Base-by-base conservation (phyloP, 2,329 filamentous ascomycete genomes). In the Aspergillus intermedius region DNA sequence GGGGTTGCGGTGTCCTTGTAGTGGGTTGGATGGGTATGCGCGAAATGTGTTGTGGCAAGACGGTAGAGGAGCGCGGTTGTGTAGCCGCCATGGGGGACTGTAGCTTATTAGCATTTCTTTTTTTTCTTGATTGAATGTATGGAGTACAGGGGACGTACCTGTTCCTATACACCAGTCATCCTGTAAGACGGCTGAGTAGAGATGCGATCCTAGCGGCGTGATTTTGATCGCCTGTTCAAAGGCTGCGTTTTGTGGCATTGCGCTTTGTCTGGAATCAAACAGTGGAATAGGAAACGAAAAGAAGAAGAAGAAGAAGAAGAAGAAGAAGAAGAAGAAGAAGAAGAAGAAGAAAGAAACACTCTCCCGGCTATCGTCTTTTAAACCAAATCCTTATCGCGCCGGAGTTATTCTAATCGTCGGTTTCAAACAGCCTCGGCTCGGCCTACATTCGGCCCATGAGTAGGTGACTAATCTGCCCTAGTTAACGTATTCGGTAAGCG, bases 31-130 rank as follows among this genome's bases (percentile, higher is more conserved):
- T 74, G 68, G 17, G 84, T 77, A 5, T 81, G 78, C 5, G 74
- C 65, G 69, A 84, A 84, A 65, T 87, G 83, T 2, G 70, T 74
- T 8, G 70, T 67, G 21, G 80, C 80, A 15, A 82, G 79, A 47
- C 76, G 74, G 52, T 85, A 74, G 52, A 88, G 76, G 44, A 78
- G 74, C 0, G 81, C 76, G 8, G 83, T 83, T 13, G 86, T 79
- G 58, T 84, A 86, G 49, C 85, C 85, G 46, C 85, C 85, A 64
- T 88, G 83, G 5, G 84, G 84, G 10, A 88, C 85, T 84, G 59
- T 32, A 17, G 42, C 28, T n/a, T 45, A n/a, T 45, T 28, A 42
- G 44, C 58, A 49, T 51, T 46, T 50, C 48, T 50, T 25, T 51
- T 46, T 50, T 48, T 50, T 25, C 40, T 47, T 44, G 2, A 40